Evolutionary conservation across 306 rosid species (phyloP), one percentile per base, ranked within the genome.

Genomic region (Psophocarpus tetragonolobus): DNA sequence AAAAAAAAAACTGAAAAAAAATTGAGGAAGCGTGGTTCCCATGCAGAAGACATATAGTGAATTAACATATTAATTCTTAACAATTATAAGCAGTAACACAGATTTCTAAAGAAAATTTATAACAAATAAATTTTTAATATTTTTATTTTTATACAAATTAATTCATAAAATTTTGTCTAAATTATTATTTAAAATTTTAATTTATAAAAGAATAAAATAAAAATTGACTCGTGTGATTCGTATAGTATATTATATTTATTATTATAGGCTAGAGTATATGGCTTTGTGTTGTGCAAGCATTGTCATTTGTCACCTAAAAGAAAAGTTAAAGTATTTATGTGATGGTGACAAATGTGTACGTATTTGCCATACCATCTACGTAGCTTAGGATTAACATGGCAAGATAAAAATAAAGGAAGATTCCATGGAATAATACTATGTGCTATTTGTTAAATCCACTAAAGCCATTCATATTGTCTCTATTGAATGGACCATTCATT

Each of bases 341-440:
- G 39, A 27, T 24, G 3, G 15, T 21, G 54, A 6, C 58, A 68
- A 42, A 24, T 68, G 24, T 68, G 29, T 12, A 50, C 45, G 29
- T 12, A 50, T 30, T 70, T 70, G 23, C 32, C 57, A 47, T 12
- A 44, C 17, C 4, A 47, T 0, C 21, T 48, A n/a, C n/a, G 73
- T 17, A 27, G 21, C 36, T 45, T 27, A 27, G 38, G 26, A 15
- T 68, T 26, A 13, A 2, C 38, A 27, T 27, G 4, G 29, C 26
- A 30, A 30, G 5, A 70, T 15, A 4, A 2, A 44, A 45, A 17
- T 5, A 69, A 48, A 70, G 10, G 17, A 6, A 29, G 3, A 70
- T 70, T 50, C 50, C 38, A 41, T 73, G 77, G 77, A 27, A 44
- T 5, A 57, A 39, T 24, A 58, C 39, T 5, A 58, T 58, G 79